phyloP scores from a whole-genome alignment of 2,329 filamentous ascomycete species.

The Pestalotiopsis sp. region DNA sequence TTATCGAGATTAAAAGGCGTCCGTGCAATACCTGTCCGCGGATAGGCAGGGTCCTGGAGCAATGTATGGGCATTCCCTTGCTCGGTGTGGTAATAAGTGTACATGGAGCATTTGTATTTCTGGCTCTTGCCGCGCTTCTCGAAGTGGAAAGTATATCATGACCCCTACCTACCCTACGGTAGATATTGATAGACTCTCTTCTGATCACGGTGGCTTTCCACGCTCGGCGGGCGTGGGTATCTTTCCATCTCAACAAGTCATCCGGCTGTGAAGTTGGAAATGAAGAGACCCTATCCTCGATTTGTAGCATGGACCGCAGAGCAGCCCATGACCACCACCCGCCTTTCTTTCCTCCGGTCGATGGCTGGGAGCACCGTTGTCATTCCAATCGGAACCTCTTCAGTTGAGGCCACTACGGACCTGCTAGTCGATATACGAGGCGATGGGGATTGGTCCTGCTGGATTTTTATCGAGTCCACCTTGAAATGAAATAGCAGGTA shows the following conservation, averaged over 20 bases:
- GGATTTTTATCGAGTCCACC: constrained; percentile 24
- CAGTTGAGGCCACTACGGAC: not conserved
- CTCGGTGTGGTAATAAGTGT: constrained; percentile 2
- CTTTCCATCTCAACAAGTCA: not conserved
- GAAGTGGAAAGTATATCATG: constrained; percentile 11
- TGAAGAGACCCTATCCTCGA: not conserved
- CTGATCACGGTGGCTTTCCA: not conserved
- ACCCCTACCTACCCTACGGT: not conserved
- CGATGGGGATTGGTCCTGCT: constrained; percentile 5
- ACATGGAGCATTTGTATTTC: not conserved
- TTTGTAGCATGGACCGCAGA: not conserved
- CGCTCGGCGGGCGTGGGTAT: not conserved
- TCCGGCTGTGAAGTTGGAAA: not conserved
- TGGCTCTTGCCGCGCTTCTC: not conserved
- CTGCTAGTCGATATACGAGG: not conserved
- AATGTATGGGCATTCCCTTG: not conserved
- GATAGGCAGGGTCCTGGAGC: constrained; percentile 4
- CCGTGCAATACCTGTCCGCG: constrained; percentile 4
- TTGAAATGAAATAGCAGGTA: constrained; percentile 21
- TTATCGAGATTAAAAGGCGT: constrained; percentile 9
- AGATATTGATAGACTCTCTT: no score
- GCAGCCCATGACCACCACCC: not conserved
- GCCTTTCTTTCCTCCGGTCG: constrained; percentile 5
- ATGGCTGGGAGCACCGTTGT: not conserved
- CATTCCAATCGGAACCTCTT: not conserved